Base-by-base conservation (phyloP, 495 filamentous ascomycete species). In the Xylaria sp. region DNA sequence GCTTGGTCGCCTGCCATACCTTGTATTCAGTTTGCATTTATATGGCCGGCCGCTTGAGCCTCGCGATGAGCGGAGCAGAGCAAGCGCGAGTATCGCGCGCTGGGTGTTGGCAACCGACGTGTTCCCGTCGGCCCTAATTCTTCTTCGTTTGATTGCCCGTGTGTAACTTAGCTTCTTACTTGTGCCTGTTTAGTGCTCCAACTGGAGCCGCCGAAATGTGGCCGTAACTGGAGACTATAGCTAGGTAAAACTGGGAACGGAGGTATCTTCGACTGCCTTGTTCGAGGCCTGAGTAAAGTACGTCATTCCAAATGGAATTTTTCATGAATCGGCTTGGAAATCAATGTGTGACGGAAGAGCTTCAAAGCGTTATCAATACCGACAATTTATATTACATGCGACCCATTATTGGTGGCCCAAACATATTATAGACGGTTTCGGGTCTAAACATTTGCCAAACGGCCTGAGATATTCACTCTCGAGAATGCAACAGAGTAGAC, bases 201-300 rank as follows among this genome's bases (percentile, higher is more conserved):
- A 31, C 12, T 7, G 35, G 59, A 57, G 46, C 61, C 50, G 61
- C 69, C 69, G 69, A 71, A 24, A 71, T 59, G 48, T 48, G 52
- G 61, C 69, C 69, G 69, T 66, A 35, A 15, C 24, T 35, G 31
- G 50, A 19, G 19, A 46, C 31, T 58, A 9, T 48, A 48, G 48
- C 37, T 71, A 35, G 37, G n/a, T 37, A 31, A 4, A 37, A 48
- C 44, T 58, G 24, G 40, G 29, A 21, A 11, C 40, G 12, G 21
- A 24, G 17, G 19, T n/a, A 40, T 44, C 21, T 64, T 64, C 46
- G 24, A 41, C 61, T n/a, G 37, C 17, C 26, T 43, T 65, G 50
- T 71, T 48, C 61, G 50, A 61, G 26, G 43, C 53, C 37, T 50
- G 48, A 24, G 26, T 12, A n/a, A n/a, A 41, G 44, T 35, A 21